phyloP scores from a whole-genome alignment of 2,329 filamentous ascomycete genomes.

The Claviceps maximensis region DNA sequence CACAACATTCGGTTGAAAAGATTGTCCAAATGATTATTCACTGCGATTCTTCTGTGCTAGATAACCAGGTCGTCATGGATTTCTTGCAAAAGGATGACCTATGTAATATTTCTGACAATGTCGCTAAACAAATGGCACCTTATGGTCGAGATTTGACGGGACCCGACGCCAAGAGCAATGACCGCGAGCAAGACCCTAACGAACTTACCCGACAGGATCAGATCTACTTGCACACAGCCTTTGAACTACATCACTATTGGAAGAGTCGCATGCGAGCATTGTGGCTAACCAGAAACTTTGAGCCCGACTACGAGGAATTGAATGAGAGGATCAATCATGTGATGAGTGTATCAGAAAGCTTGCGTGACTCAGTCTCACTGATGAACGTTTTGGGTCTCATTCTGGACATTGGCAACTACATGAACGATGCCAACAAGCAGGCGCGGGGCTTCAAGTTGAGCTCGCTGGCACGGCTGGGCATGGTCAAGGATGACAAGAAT shows the following conservation, averaged over 20 bases:
- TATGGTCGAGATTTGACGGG: constrained; percentile 97
- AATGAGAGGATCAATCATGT: constrained; percentile 74
- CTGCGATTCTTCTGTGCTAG: constrained; percentile 77
- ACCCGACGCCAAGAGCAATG: constrained; percentile 62
- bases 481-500: constrained; percentile 99
- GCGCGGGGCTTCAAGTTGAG: constrained; percentile 96
- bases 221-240: constrained; percentile 85
- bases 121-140: constrained; percentile 79
- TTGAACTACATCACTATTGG: constrained; percentile 95
- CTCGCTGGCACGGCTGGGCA: constrained; percentile 79
- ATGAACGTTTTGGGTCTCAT: constrained; percentile 96
- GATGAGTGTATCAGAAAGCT: constrained; percentile 74
- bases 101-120: constrained; percentile 84
- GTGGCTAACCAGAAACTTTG: constrained; percentile 68
- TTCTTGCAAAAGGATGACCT: constrained; percentile 88
- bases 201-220: constrained; percentile 93
- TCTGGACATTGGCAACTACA: constrained; percentile 97
- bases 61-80: constrained; percentile 89
- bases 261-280: constrained; percentile 93
- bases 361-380: constrained; percentile 80
- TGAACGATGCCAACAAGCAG: constrained; percentile 99
- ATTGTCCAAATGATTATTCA: constrained; percentile 90
- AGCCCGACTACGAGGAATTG: constrained; percentile 84
- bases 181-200: constrained; percentile 69
- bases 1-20: constrained; percentile 69